Evolutionary conservation across 2,329 filamentous ascomycete genomes (phyloP).

Genomic region (Colletotrichum eleusines): DNA sequence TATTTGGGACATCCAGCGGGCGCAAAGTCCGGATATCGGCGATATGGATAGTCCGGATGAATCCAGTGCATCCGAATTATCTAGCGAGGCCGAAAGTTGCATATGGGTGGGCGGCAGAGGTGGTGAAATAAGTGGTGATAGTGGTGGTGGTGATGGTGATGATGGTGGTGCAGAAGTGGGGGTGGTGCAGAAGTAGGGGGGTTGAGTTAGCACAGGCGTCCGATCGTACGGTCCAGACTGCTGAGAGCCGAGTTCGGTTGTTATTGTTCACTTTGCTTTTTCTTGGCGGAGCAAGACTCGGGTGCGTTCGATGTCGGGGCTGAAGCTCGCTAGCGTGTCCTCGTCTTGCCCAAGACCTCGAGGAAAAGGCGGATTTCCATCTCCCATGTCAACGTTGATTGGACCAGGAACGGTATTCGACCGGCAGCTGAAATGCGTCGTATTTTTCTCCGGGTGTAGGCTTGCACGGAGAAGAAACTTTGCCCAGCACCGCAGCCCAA

Average conservation of each 20-base stretch:
- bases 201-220: conserved; percentile 17
- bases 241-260: neutral
- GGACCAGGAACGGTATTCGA: too few species aligned
- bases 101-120: too few species aligned
- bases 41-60: too few species aligned
- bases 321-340: neutral
- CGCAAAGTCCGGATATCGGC: too few species aligned
- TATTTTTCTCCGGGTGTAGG: neutral
- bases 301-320: conserved; percentile 3
- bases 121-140: too few species aligned
- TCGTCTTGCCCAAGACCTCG: neutral
- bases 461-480: conserved; percentile 1
- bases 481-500: neutral
- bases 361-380: conserved; percentile 11
- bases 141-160: too few species aligned
- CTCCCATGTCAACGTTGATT: neutral
- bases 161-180: too few species aligned
- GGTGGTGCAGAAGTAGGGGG: too few species aligned
- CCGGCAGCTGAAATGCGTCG: neutral
- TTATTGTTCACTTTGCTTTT: conserved; percentile 9
- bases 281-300: neutral
- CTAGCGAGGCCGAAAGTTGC: too few species aligned
- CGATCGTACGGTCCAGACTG: conserved; percentile 9
- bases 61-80: too few species aligned
- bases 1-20: too few species aligned